These are phyloP conservation scores for Plasmopara halstedii DNA, from an alignment of 352 stramenopile species.

Conservation along the genomic window DNA sequence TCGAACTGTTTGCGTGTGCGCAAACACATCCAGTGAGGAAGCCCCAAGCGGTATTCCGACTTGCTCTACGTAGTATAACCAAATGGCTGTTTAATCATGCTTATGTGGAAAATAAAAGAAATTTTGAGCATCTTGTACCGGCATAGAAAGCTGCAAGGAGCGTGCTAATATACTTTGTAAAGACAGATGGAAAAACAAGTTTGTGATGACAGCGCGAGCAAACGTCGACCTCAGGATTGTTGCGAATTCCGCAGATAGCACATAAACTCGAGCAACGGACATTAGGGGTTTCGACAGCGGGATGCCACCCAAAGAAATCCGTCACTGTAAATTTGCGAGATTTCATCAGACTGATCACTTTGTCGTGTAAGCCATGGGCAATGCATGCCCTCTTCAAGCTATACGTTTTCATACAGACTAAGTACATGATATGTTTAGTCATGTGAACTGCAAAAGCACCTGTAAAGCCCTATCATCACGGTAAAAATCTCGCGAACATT, in stretches of 20 bases:
- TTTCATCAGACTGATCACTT: slow-evolving; percentile 45
- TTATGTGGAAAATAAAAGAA: neutral
- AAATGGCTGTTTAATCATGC: slow-evolving; percentile 1
- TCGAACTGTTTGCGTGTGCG: slow-evolving; percentile 57
- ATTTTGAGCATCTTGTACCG: slow-evolving; percentile 23
- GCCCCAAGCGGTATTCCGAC: slow-evolving; percentile 65
- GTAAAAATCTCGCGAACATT: slow-evolving; percentile 74
- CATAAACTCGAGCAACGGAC: slow-evolving; percentile 71
- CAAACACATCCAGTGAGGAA: slow-evolving; percentile 64
- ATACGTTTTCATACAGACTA: neutral
- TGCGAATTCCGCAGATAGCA: slow-evolving; percentile 63
- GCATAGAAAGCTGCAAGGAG: slow-evolving; percentile 69
- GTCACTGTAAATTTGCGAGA: slow-evolving; percentile 59
- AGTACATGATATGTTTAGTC: neutral
- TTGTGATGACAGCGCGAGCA: slow-evolving; percentile 52
- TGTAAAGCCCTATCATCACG: slow-evolving; percentile 68
- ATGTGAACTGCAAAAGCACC: slow-evolving; percentile 21
- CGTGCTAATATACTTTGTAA: slow-evolving; percentile 70
- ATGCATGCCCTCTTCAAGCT: slow-evolving; percentile 63
- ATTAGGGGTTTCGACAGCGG: slow-evolving; percentile 59
- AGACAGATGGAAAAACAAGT: slow-evolving; percentile 62
- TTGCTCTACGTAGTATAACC: slow-evolving; percentile 35
- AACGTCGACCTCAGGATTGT: slow-evolving; percentile 43
- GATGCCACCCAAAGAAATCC: slow-evolving; percentile 78
- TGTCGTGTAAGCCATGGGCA: slow-evolving; percentile 44